phyloP scores from a whole-genome alignment of 2,329 filamentous ascomycete genomes.

The Truncatella angustata region DNA sequence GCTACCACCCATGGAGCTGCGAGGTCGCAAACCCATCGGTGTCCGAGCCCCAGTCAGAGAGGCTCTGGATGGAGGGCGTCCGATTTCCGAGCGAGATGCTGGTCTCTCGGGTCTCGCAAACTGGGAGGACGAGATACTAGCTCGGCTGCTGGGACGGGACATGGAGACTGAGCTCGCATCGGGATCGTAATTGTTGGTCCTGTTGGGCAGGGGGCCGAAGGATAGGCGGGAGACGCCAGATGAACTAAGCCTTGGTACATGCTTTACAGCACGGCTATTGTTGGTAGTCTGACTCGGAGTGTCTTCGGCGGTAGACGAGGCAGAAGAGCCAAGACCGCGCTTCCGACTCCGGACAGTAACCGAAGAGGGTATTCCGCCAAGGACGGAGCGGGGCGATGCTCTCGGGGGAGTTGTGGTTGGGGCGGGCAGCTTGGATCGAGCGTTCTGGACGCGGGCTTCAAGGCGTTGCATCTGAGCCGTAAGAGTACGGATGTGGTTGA shows the following conservation, averaged over 20 bases:
- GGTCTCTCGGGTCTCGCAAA: slow-evolving; percentile 46
- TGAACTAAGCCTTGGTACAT: slow-evolving; percentile 58
- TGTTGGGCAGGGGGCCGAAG: slow-evolving; percentile 60
- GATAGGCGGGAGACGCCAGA: slow-evolving; percentile 63
- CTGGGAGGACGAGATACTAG: slow-evolving; percentile 48
- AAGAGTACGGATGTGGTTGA: slow-evolving; percentile 88
- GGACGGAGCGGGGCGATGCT: slow-evolving; percentile 65
- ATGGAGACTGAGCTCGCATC: slow-evolving; percentile 37
- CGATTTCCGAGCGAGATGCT: slow-evolving; percentile 52
- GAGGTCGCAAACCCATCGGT: slow-evolving; percentile 63
- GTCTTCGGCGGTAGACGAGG: slow-evolving; percentile 50
- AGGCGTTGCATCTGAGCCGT: slow-evolving; percentile 97
- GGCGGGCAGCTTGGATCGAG: slow-evolving; percentile 85
- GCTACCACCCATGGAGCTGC: slow-evolving; percentile 69
- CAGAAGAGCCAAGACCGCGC: slow-evolving; percentile 58
- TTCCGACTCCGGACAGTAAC: slow-evolving; percentile 69
- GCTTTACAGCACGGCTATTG: slow-evolving; percentile 38
- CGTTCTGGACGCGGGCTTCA: slow-evolving; percentile 88
- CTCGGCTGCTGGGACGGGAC: slow-evolving; percentile 72
- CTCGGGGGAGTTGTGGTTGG: slow-evolving; percentile 76
- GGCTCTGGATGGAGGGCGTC: slow-evolving; percentile 64
- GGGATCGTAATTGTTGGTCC: slow-evolving; percentile 43
- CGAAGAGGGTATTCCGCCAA: slow-evolving; percentile 49
- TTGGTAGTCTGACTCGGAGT: slow-evolving; percentile 48
- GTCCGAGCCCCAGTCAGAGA: slow-evolving; percentile 62